Evolutionary conservation across 2,329 filamentous ascomycete genomes (phyloP).

Genomic region (Colletotrichum sp.): DNA sequence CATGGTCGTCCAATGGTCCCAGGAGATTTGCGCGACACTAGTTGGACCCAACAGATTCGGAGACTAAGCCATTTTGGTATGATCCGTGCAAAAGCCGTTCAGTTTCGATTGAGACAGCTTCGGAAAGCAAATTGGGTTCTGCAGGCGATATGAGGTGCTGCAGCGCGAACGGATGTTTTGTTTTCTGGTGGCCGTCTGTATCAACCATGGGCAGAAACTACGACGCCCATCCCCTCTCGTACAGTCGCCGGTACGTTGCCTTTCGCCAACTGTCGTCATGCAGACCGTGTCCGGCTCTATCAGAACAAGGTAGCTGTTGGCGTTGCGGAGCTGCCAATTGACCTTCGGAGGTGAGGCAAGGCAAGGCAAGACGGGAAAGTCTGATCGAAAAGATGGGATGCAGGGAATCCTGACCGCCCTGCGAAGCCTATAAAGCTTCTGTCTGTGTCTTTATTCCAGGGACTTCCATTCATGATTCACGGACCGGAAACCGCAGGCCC

Average conservation of each 20-base stretch:
- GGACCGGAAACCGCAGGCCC: not conserved
- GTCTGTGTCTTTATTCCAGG: not conserved
- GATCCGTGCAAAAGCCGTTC: not conserved
- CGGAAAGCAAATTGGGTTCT: not conserved
- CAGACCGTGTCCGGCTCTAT: not conserved
- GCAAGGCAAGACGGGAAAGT: not conserved
- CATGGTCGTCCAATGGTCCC: not conserved
- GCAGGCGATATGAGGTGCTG: not conserved
- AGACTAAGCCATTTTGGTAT: not conserved
- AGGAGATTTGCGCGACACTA: not conserved
- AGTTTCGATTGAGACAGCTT: not conserved
- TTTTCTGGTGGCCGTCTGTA: not conserved
- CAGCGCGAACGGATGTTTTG: not conserved
- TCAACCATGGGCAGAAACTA: not conserved
- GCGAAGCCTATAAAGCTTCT: not conserved
- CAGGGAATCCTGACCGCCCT: not conserved
- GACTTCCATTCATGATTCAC: not conserved
- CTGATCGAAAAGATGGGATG: not conserved
- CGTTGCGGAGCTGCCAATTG: not conserved
- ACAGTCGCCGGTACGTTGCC: not conserved
- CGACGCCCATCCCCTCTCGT: not conserved
- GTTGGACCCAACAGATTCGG: constrained; percentile 15
- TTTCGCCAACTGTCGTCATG: not conserved
- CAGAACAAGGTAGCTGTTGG: not conserved
- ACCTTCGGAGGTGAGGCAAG: not conserved